phyloP scores from a whole-genome alignment of 2,329 filamentous ascomycete genomes.

The Drechmeria coniospora region DNA sequence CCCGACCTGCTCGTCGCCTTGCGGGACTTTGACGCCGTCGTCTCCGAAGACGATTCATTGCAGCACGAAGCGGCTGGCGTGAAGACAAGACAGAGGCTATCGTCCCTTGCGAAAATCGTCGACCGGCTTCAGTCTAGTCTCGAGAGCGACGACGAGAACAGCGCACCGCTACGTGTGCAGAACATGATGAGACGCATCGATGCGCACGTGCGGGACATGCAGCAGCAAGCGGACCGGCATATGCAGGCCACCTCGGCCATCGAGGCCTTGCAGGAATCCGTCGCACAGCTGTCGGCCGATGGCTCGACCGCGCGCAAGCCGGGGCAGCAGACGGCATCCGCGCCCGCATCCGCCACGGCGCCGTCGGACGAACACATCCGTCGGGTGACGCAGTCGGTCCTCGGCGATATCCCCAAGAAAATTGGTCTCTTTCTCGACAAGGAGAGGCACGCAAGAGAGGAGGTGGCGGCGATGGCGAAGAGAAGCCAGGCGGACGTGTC shows the following conservation, averaged over 20 bases:
- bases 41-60: background rate
- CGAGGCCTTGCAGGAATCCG: background rate
- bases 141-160: background rate
- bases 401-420: constrained; percentile 2
- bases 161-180: background rate
- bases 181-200: background rate
- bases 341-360: too few relatives aligned
- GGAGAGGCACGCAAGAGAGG: constrained; percentile 6
- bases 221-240: constrained; percentile 1
- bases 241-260: background rate
- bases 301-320: too few relatives aligned
- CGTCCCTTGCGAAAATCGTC: background rate
- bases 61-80: constrained; percentile 1
- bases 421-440: constrained; percentile 9
- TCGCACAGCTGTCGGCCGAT: background rate
- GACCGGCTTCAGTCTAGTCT: background rate
- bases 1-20: constrained; percentile 1
- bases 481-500: too few relatives aligned
- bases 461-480: constrained; percentile 2
- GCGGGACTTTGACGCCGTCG: background rate
- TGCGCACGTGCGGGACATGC: background rate
- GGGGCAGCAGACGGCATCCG: too few relatives aligned
- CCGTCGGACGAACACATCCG: constrained; percentile 1
- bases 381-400: constrained; percentile 3
- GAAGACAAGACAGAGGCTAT: background rate